phyloP scores from a whole-genome alignment of 495 filamentous ascomycete genomes.

The Xylaria flabelliformis region DNA sequence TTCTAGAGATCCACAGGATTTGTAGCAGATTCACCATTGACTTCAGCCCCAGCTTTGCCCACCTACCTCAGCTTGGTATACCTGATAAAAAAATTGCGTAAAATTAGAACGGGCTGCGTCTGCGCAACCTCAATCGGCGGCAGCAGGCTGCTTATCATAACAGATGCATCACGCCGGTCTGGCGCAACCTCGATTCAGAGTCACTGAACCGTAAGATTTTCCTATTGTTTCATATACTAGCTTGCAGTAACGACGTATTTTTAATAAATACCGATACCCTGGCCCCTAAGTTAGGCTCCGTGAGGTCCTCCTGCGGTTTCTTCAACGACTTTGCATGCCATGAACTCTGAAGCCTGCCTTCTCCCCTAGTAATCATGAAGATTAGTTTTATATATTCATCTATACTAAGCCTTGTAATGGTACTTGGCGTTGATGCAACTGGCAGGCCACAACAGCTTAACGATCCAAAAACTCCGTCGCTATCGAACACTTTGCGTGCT shows the following conservation, averaged over 20 bases:
- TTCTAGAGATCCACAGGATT: background rate
- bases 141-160: background rate
- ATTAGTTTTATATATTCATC: background rate
- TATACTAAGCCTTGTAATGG: conserved; percentile 9
- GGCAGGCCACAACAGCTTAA: background rate
- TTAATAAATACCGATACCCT: conserved; percentile 9
- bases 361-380: conserved; percentile 8
- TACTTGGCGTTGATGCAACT: background rate
- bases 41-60: background rate
- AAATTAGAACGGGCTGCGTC: background rate
- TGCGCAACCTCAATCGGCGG: conserved; percentile 1
- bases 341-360: background rate
- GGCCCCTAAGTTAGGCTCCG: too few relatives aligned
- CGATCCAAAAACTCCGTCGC: background rate
- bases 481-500: background rate
- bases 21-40: background rate
- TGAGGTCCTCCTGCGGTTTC: background rate
- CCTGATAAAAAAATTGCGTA: background rate
- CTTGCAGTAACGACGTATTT: background rate
- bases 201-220: background rate
- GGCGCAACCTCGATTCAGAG: background rate
- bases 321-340: background rate
- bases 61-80: background rate
- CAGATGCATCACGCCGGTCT: background rate
- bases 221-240: background rate